phyloP scores from a whole-genome alignment of 2,329 filamentous ascomycete species.

The Lachnellula arida region DNA sequence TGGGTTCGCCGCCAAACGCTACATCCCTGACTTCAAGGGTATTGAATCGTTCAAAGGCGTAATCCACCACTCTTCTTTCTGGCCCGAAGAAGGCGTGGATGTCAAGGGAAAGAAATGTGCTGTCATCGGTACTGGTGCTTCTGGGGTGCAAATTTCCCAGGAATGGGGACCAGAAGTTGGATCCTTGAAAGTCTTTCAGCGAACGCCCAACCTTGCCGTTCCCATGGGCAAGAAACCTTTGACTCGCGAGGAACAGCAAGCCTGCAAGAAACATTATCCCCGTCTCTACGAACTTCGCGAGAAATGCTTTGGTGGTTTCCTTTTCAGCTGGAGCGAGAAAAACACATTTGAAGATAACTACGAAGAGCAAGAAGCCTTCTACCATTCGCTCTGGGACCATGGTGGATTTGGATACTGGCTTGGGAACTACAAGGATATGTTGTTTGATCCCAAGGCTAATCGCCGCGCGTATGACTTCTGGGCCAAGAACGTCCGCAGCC shows the following conservation, averaged over 20 bases:
- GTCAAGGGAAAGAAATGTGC: conserved; percentile 47
- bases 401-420: conserved; percentile 46
- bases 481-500: conserved; percentile 38
- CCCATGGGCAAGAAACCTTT: conserved; percentile 42
- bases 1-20: conserved; percentile 25
- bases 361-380: conserved; percentile 41
- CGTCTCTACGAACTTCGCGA: conserved; percentile 25
- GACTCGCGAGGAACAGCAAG: conserved; percentile 33
- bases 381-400: conserved; percentile 40
- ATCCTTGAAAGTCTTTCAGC: conserved; percentile 47
- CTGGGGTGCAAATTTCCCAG: conserved; percentile 25
- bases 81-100: conserved; percentile 37
- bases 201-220: conserved; percentile 53
- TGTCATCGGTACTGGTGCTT: conserved; percentile 45
- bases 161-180: conserved; percentile 32
- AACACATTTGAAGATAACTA: conserved; percentile 40
- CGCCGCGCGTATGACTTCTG: conserved; percentile 45
- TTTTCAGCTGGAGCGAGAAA: conserved; percentile 43
- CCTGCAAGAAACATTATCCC: conserved; percentile 30
- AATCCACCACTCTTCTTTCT: conserved; percentile 17
- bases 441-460: conserved; percentile 37
- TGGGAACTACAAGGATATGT: conserved; percentile 42
- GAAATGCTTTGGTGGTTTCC: conserved; percentile 44
- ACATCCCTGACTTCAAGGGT: conserved; percentile 22
- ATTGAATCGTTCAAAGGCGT: conserved; percentile 25